Percentiles rank a stretch among this genome's conserved stretches.
Evolutionary conservation across 1,284 basidiomycete genomes (phyloP).

Genomic region (Apiotrichum siamense): DNA sequence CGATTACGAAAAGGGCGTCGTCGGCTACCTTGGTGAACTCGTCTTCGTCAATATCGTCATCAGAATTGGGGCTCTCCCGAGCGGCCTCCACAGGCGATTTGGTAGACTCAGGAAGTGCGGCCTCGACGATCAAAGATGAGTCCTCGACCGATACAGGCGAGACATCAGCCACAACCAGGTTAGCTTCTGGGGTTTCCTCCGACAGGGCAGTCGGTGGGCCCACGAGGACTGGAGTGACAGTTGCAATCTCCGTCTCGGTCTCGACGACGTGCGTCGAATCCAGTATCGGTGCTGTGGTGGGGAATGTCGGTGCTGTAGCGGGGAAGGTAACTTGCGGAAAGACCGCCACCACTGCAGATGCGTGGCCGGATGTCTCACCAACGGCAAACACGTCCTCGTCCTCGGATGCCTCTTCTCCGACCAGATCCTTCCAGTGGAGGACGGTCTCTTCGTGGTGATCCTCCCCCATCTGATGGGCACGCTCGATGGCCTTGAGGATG

Average conservation of each 20-base stretch:
- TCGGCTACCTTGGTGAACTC: constrained; percentile 1
- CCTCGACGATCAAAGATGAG: too few relatives aligned
- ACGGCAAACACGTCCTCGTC: not conserved
- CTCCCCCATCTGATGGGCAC: not conserved
- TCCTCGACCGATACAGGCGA: too few relatives aligned
- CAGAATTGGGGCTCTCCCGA: not conserved
- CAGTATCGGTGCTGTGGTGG: too few relatives aligned
- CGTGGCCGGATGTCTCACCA: not conserved
- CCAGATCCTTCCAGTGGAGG: not conserved
- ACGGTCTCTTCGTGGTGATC: not conserved
- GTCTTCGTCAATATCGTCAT: not conserved
- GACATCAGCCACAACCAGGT: too few relatives aligned
- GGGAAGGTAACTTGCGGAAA: not conserved
- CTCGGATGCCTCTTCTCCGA: not conserved
- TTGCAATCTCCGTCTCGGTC: too few relatives aligned
- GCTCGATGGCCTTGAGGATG: not conserved
- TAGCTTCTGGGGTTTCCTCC: too few relatives aligned
- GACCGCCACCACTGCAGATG: not conserved
- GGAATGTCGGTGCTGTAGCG: too few relatives aligned
- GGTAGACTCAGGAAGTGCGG: too few relatives aligned
- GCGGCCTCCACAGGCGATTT: not conserved
- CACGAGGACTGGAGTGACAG: too few relatives aligned
- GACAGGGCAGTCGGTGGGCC: too few relatives aligned
- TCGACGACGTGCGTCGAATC: too few relatives aligned
- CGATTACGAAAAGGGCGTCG: constrained; percentile 19